Conservation (phyloP, 345 rosid genomes). For the Acer negundo region DNA sequence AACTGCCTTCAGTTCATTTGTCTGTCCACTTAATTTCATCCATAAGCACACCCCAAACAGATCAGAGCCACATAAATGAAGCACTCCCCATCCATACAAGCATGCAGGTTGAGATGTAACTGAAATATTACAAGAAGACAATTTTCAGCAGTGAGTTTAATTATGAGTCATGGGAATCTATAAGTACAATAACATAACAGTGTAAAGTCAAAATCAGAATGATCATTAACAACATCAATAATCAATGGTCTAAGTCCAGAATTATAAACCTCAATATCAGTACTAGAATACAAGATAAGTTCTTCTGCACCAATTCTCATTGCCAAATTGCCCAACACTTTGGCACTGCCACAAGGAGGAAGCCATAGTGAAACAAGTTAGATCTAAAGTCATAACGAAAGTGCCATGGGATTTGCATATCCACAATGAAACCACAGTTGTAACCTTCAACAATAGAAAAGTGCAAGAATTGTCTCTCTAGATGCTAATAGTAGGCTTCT, state of each 20-base stretch:
- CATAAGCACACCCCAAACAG: not conserved
- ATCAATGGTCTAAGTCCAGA: not conserved
- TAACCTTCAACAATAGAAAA: not conserved
- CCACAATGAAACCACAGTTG: not conserved
- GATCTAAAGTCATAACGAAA: not conserved
- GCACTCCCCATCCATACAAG: not conserved
- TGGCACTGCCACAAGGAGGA: conserved; percentile 30
- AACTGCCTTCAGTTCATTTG: not conserved
- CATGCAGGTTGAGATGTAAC: not conserved
- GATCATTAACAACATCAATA: not conserved
- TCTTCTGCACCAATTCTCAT: conserved; percentile 60
- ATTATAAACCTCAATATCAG: conserved; percentile 75
- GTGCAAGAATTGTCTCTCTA: not conserved
- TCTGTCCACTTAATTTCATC: not conserved
- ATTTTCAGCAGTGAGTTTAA: not conserved
- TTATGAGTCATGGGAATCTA: not conserved
- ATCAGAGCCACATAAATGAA: conserved; percentile 34
- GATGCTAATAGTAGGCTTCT: not conserved
- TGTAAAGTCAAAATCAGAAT: not conserved
- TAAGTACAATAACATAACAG: not conserved
- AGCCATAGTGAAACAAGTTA: not conserved
- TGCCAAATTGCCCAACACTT: conserved; percentile 87
- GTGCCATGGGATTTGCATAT: not conserved
- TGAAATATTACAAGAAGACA: not conserved
- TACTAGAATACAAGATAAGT: conserved; percentile 77